These are phyloP conservation scores for Fusarium ramigenum DNA, from an alignment of 2,329 filamentous ascomycete species.

Conservation along the genomic window DNA sequence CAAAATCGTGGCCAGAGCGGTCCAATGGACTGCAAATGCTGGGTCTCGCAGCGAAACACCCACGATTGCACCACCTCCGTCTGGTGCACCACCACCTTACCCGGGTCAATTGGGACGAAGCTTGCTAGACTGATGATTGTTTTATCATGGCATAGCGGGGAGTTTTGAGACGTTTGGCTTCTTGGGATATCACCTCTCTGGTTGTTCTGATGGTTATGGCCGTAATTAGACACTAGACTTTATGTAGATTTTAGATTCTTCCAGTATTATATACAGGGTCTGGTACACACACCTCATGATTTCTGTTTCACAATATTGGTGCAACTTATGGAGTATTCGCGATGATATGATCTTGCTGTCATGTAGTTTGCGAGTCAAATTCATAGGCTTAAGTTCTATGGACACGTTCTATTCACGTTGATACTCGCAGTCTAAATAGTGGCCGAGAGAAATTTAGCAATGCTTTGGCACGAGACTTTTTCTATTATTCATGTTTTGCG, in stretches of 20 bases:
- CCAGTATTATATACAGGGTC: not conserved
- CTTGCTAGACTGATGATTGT: conserved; percentile 34
- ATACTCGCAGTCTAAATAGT: not conserved
- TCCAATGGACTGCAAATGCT: conserved; percentile 46
- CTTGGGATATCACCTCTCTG: not conserved
- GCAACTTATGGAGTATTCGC: not conserved
- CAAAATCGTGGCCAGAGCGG: conserved; percentile 69
- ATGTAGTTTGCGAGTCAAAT: accelerated
- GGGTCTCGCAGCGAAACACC: conserved; percentile 8
- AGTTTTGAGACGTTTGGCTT: conserved; percentile 24
- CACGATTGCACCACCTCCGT: conserved; percentile 33
- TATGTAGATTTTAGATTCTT: conserved; percentile 27
- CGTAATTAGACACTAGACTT: not conserved
- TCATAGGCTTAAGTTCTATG: too few relatives aligned
- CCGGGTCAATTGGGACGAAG: conserved; percentile 17
- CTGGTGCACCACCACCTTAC: conserved; percentile 31
- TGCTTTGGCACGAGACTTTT: not conserved
- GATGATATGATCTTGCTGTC: not conserved
- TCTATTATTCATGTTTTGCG: not conserved
- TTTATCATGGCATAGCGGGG: conserved; percentile 21
- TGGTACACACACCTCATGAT: not conserved
- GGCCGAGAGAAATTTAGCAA: not conserved
- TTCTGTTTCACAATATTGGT: not conserved
- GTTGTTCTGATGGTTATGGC: not conserved
- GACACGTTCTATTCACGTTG: too few relatives aligned